Evolutionary conservation across 441 rosid species (phyloP), one percentile per base, ranked within the genome.

Genomic region (Breynia disticha): DNA sequence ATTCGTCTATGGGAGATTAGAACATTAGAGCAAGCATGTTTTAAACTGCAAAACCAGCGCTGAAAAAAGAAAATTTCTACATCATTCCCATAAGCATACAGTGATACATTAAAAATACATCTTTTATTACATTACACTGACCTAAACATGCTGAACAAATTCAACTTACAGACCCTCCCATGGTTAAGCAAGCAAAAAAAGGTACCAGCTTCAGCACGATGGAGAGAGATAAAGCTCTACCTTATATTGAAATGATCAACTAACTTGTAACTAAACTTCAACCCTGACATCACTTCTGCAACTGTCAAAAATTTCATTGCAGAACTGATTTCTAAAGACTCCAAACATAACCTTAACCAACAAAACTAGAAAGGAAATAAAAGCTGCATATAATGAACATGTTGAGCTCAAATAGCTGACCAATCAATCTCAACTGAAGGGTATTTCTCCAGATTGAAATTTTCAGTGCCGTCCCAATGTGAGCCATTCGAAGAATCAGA

Each of bases 341-440:
- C 22, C 14, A 2, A 56, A 66, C 68, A 48, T 9, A 16, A 50
- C 4, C 37, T 14, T 12, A 45, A 24, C 17, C 22, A 18, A 18
- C 1, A 16, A 46, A 54, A 52, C 16, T 14, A 35, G 16, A 28
- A 8, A 35, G n/a, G n/a, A n/a, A 35, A 8, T 1, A 46, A 50
- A 61, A 45, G 54, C 49, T n/a, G 16, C 48, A 46, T 42, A 37
- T 8, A 52, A 15, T 59, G 41, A 64, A 61, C 41, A 41, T 41
- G 13, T 41, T 9, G n/a, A 3, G 13, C n/a, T 59, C 28, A 20
- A 75, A 81, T 71, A 61, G 72, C 68, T 59, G 81, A 87, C 95
- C 95, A 85, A 53, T 88, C 96, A 28, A 85, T 88, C 73, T 88
- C 95, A 68, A 73, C 77, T 0, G 96, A 88, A 14, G 91, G 96